Base-by-base conservation (phyloP, 2,329 filamentous ascomycete species). In the Scytalidium sp. region DNA sequence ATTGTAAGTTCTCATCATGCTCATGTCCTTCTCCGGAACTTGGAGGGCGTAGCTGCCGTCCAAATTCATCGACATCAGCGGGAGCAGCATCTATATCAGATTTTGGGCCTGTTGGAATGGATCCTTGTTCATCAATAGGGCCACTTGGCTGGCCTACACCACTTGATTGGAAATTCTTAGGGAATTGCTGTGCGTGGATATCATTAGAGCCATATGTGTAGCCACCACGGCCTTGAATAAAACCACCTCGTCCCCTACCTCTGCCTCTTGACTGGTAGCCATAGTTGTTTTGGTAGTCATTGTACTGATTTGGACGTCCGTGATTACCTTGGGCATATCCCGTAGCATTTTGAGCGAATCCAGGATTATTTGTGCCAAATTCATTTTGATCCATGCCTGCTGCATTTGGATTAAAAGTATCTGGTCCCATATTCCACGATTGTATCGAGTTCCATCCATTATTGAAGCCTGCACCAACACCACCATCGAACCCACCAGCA, bases 341-440 rank as follows among this genome's bases (percentile, higher is more conserved):
- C 85, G 85, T 72, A 72, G 75, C 74, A 72, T 79, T 58, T 56
- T 63, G 54, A 52, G 57, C 45, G 80, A 81, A 89, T 75, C 84
- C 85, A 78, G 83, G 78, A 78, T 87, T 87, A 82, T 85, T 84
- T 75, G 81, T 80, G 75, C 85, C 86, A 83, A 81, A 90, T 75
- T 89, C 86, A 88, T 85, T 84, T 78, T 79, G 79, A 74, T 83
- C 84, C 81, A 88, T 88, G 79, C 84, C 83, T 65, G 74, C 80
- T 87, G 75, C 82, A 88, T 83, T 90, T 87, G 83, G 80, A 84
- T 84, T 91, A 85, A 83, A 90, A 87, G 89, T 90, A 89, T 89
- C 86, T 86, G 87, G 85, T 79, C 83, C 61, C 79, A 83, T 82
- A 85, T 85, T 88, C 87, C 86, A 90, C 79, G 85, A 83, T 75